Base-by-base conservation (phyloP, 495 filamentous ascomycete species). In the Extremus antarcticus region DNA sequence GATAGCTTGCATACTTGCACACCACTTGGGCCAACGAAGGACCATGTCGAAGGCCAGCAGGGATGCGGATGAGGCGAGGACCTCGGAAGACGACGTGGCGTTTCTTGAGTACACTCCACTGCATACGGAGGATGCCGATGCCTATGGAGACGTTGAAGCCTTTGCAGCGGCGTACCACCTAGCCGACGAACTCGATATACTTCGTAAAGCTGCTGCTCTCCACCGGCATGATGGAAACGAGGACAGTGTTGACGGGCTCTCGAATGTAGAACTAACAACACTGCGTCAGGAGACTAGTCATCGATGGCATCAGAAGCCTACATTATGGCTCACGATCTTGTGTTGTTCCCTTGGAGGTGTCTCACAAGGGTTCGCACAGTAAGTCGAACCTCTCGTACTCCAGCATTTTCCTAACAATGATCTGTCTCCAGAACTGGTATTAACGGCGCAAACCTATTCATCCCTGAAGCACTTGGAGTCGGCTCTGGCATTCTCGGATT, bases 401-500 rank as follows among this genome's bases (percentile, higher is more conserved):
- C n/a, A n/a, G n/a, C n/a, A n/a, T n/a, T n/a, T n/a, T n/a, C n/a
- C n/a, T n/a, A n/a, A n/a, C n/a, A n/a, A n/a, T n/a, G n/a, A n/a
- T n/a, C n/a, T n/a, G n/a, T n/a, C n/a, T n/a, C n/a, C 29, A 35
- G 29, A 43, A 51, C 54, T 7, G 50, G 49, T 3, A 58, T 58
- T 7, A 62, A 57, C 43, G 59, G 59, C 17, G 59, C 59, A 8
- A 62, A 62, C 25, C 55, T 62, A 1, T 56, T 41, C 32, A 24
- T 56, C 10, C 43, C 50, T 8, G 21, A 38, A 15, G 55, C 50
- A 20, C 22, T 62, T 2, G 35, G 35, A 10, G 22, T 62, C 29
- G 55, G 35, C 32, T 15, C 51, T 3, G 48, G 47, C 22, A 11
- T 58, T 3, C 41, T 62, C 13, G 59, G 55, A 11, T 17, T 58